Percentiles rank a stretch among this genome's conserved stretches.
phyloP scores from a whole-genome alignment of 2,329 filamentous ascomycete genomes.

The Botrytis tulipae region DNA sequence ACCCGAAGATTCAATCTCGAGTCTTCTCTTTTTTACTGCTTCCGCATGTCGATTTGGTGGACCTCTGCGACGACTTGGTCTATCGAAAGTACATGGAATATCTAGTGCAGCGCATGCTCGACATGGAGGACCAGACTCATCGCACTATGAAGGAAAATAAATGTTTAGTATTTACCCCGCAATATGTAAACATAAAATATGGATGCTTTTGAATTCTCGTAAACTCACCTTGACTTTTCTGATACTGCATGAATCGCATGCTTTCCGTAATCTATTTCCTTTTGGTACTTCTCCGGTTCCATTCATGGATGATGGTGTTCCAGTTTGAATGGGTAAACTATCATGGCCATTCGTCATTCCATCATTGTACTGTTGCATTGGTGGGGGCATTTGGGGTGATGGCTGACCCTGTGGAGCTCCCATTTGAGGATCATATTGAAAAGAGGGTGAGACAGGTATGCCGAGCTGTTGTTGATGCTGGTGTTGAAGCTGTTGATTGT shows the following conservation, averaged over 20 bases:
- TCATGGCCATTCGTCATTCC: slow-evolving; percentile 27
- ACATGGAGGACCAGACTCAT: slow-evolving; percentile 65
- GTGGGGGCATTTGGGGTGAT: slow-evolving; percentile 23
- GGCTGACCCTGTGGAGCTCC: slow-evolving; percentile 23
- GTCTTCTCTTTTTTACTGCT: slow-evolving; percentile 60
- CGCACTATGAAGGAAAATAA: slow-evolving; percentile 48
- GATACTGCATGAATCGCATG: slow-evolving; percentile 53
- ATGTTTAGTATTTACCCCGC: slow-evolving; percentile 24
- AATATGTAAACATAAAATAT: neutral
- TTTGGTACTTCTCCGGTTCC: slow-evolving; percentile 33
- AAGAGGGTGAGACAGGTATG: slow-evolving; percentile 15
- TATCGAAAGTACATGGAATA: slow-evolving; percentile 65
- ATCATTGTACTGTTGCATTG: slow-evolving; percentile 25
- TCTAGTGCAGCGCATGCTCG: slow-evolving; percentile 62
- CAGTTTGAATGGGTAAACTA: slow-evolving; percentile 22
- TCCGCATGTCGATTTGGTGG: slow-evolving; percentile 67
- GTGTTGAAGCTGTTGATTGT: slow-evolving; percentile 19
- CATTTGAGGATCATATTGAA: slow-evolving; percentile 22
- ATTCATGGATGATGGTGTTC: slow-evolving; percentile 23
- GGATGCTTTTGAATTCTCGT: slow-evolving; percentile 7
- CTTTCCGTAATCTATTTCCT: slow-evolving; percentile 46
- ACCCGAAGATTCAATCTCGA: slow-evolving; percentile 41
- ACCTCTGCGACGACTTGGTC: slow-evolving; percentile 61
- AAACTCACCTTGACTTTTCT: slow-evolving; percentile 50
- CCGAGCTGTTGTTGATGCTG: slow-evolving; percentile 22